Conservation (phyloP, 2,329 filamentous ascomycete genomes). For the Diaporthe vaccinii region DNA sequence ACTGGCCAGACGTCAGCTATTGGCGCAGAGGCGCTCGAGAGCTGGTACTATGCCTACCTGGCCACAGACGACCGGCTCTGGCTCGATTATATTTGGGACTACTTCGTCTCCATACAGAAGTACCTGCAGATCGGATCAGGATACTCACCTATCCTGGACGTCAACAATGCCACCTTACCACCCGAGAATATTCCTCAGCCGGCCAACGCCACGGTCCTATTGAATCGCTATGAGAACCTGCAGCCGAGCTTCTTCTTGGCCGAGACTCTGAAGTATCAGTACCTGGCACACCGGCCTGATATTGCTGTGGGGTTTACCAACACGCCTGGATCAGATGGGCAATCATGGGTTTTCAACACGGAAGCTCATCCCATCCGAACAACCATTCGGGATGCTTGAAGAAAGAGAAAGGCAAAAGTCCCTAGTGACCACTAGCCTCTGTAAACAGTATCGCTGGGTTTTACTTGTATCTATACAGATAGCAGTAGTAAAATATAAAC, state of each 20-base stretch:
- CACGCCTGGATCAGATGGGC: neutral
- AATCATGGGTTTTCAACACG: slow-evolving; percentile 23
- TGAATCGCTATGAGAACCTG: slow-evolving; percentile 6
- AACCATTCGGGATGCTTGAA: neutral
- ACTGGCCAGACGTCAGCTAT: neutral
- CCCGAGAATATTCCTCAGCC: neutral
- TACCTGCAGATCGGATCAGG: neutral
- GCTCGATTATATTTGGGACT: slow-evolving; percentile 15
- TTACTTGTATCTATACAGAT: too few relatives aligned
- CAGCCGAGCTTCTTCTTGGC: slow-evolving; percentile 32
- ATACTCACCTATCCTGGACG: neutral
- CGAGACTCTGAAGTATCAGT: slow-evolving; percentile 31
- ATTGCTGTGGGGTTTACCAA: slow-evolving; percentile 1
- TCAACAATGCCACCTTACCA: neutral
- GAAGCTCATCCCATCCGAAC: slow-evolving; percentile 22
- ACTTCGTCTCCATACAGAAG: neutral
- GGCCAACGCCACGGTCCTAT: neutral
- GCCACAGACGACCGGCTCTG: slow-evolving; percentile 16
- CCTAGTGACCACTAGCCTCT: too few relatives aligned
- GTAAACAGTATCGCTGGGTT: too few relatives aligned
- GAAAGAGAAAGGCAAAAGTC: neutral
- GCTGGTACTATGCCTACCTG: slow-evolving; percentile 34
- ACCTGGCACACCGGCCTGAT: slow-evolving; percentile 15
- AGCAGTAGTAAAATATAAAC: too few relatives aligned
- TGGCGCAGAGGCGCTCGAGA: slow-evolving; percentile 26